Conservation (phyloP, 176 grass and related monocot genomes). For the Carex parvula region DNA sequence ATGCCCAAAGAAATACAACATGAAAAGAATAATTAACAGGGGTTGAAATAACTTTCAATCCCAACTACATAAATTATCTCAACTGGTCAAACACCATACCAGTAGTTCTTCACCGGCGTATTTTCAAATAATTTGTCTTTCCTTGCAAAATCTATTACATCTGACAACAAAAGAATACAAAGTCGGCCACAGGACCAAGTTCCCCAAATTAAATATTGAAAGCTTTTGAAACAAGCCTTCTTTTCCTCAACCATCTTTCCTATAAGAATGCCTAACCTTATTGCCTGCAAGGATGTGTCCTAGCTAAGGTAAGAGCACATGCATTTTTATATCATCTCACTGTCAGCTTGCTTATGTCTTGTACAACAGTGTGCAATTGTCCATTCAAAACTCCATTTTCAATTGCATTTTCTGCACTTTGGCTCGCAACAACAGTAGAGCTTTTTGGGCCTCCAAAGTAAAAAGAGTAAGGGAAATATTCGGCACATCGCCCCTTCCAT, state of each 20-base stretch:
- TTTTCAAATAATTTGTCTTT: slow-evolving; percentile 6
- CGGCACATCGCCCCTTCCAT: slow-evolving; percentile 71
- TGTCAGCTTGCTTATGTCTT: slow-evolving; percentile 15
- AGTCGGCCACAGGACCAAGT: neutral
- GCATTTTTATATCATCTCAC: slow-evolving; percentile 9
- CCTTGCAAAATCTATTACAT: slow-evolving; percentile 24
- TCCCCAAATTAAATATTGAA: slow-evolving; percentile 19
- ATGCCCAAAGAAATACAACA: slow-evolving; percentile 24
- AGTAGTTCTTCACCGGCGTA: neutral
- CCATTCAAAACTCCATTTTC: slow-evolving; percentile 70
- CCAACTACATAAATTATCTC: slow-evolving; percentile 16
- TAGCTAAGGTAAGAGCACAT: slow-evolving; percentile 3
- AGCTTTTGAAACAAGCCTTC: slow-evolving; percentile 13
- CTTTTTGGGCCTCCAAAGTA: slow-evolving; percentile 73
- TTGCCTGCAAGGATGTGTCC: neutral
- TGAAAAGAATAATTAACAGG: slow-evolving; percentile 14
- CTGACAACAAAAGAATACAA: slow-evolving; percentile 24
- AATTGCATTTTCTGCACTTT: slow-evolving; percentile 36
- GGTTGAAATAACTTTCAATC: neutral
- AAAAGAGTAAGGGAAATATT: slow-evolving; percentile 85
- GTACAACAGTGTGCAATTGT: slow-evolving; percentile 27
- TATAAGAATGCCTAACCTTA: neutral
- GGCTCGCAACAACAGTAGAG: slow-evolving; percentile 29
- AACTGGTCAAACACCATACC: neutral
- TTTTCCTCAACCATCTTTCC: neutral